Base-by-base conservation (phyloP, 805 yeast species). In the Isabelozyma rhagii region DNA sequence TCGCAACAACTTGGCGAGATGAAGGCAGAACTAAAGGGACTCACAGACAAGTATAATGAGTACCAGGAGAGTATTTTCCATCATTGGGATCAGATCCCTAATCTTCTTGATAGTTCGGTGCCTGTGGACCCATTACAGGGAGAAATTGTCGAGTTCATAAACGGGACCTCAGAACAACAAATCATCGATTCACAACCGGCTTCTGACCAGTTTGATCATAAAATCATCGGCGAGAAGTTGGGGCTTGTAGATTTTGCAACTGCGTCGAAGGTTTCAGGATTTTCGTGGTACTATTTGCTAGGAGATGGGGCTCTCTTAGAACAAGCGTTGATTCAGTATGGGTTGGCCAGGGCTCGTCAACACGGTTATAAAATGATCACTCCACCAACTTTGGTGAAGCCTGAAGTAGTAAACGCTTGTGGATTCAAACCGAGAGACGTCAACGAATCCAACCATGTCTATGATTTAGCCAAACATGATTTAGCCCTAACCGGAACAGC, bases 341-440 rank as follows among this genome's bases (percentile, higher is more conserved):
- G 96, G 0, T 64, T 93, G 46, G 71, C 79, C 34, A 67, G 74
- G 48, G 97, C 97, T 3, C 71, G 89, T 43, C 58, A 68, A 43
- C 62, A 73, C 8, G 96, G 96, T 0, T 94, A 88, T 68, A 66
- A 67, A 34, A 79, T 86, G 78, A 81, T 85, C 8, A 66, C 81
- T 9, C 97, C 98, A 0, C 99, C 99, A 1, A 81, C 96, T 0
- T 81, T 94, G 13, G 96, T 92, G 2, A 81, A 87, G 55, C 72
- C 82, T 15, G 96, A 88, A 53, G 73, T 89, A 5, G 83, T 92
- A 0, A 73, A 78, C 55, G 97, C 97, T 0, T 94, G 99, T 72
- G 99, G 99, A 0, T 94, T 92, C 71, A 83, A 85, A 60, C 99
- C 99, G 10, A 81, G 96, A 51, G 98, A 94, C 61, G 85, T 83